Base-by-base conservation (phyloP, 257 asterid genomes). In the Plectranthus barbatus region DNA sequence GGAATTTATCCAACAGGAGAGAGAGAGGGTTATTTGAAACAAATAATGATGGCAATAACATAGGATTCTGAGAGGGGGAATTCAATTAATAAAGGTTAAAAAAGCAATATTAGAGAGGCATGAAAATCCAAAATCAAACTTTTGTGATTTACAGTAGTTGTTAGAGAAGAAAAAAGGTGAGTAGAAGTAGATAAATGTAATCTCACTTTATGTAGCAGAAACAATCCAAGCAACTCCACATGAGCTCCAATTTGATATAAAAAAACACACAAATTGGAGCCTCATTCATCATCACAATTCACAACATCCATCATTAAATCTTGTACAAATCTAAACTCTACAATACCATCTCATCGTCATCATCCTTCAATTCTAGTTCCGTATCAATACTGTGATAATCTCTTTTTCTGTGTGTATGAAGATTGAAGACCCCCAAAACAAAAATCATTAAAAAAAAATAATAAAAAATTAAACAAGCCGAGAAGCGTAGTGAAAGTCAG, bases 241-340 rank as follows among this genome's bases (percentile, higher is more conserved):
- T 40, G 1, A 8, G 10, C 40, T 66, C 62, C 79, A 61, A 56
- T 44, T 66, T 73, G 64, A 55, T 37, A 62, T 37, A 2, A 69
- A 73, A 72, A 68, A 73, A 53, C 15, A 21, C 72, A 67, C 70
- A 72, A 72, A 72, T 10, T 60, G 71, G 77, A 72, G 75, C 75
- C 58, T 31, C 68, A 57, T 20, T n/a, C n/a, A n/a, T n/a, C n/a
- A n/a, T n/a, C n/a, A n/a, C 71, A 56, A n/a, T n/a, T 66, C 10
- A 40, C 23, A 4, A 14, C 14, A 26, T 26, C 31, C 31, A 26
- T 26, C 31, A 26, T 26, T 26, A 26, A 26, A n/a, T 64, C 62
- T 19, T 50, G 37, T 64, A 34, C 53, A 24, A 44, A 60, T 42
- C 36, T 33, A 20, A 46, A 13, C 44, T 48, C 69, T 66, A 63